phyloP scores from a whole-genome alignment of 148 eudicot species.

The Cornus florida region DNA sequence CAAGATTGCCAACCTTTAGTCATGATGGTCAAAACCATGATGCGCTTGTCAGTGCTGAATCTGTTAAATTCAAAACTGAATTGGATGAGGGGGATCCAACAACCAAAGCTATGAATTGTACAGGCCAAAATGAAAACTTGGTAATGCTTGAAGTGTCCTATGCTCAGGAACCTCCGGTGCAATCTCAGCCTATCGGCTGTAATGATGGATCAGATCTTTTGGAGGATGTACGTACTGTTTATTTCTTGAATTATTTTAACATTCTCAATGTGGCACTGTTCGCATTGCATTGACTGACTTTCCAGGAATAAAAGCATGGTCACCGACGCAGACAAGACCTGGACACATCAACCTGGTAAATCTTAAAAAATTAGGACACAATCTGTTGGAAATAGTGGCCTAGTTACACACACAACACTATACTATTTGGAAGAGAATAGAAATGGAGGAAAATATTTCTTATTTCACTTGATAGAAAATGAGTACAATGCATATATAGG shows the following conservation, averaged over 20 bases:
- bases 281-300: background rate
- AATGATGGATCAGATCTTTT: slow-evolving; percentile 30
- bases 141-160: slow-evolving; percentile 2
- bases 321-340: too few species aligned
- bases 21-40: background rate
- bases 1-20: slow-evolving; percentile 8
- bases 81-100: slow-evolving; percentile 15
- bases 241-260: background rate
- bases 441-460: too few species aligned
- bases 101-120: slow-evolving; percentile 12
- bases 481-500: too few species aligned
- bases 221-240: slow-evolving; percentile 40
- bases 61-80: slow-evolving; percentile 1
- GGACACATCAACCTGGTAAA: too few species aligned
- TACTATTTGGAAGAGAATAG: too few species aligned
- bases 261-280: background rate
- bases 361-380: too few species aligned
- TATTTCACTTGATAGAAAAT: too few species aligned
- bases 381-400: too few species aligned
- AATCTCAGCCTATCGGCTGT: slow-evolving; percentile 12
- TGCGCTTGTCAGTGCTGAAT: background rate
- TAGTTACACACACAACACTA: too few species aligned
- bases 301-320: too few species aligned
- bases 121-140: slow-evolving; percentile 20
- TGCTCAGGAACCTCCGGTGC: slow-evolving; percentile 20